Base-by-base conservation (phyloP, 352 stramenopile genomes). In the Phytophthora hibernalis region DNA sequence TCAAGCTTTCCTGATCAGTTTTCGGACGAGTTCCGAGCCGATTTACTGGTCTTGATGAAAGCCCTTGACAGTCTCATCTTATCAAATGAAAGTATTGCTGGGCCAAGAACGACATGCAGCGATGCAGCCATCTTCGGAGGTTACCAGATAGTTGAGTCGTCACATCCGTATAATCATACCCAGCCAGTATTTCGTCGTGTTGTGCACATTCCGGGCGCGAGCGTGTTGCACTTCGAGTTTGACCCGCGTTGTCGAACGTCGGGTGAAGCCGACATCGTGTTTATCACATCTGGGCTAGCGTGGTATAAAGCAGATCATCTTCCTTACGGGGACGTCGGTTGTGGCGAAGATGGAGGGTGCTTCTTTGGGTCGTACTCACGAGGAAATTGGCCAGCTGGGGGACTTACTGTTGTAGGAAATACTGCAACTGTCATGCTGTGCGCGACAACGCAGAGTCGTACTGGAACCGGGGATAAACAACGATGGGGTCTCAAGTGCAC, bases 371-470 rank as follows among this genome's bases (percentile, higher is more conserved):
- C 75, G 6, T 77, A 79, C 24, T 54, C 59, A 9, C 70, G 72
- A 45, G 83, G 83, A 30, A 89, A 85, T 26, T 91, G 83, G 83
- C 83, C 83, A 15, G 71, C 71, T 15, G 57, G 68, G 49, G 81
- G 83, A 0, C 76, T 91, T 26, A 79, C 80, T 11, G 61, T 93
- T 15, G 73, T 80, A 35, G 85, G 85, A 21, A 82, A 92, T 56
- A 89, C 77, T 11, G 83, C 70, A 16, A 92, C 80, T 13, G 66
- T 93, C 15, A 90, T 90, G 73, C 47, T 93, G 0, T 91, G 83
- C 21, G 69, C 75, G 1, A 88, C 83, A 52, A 83, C 78, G n/a
- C 85, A 92, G 72, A 54, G 72, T 49, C 77, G 80, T 3, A 76
- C 74, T 50, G 60, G 65, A 18, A 40, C 49, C 16, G 76, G 74